Conservation (phyloP, 2,329 filamentous ascomycete species). For the Cladosporium sp. region DNA sequence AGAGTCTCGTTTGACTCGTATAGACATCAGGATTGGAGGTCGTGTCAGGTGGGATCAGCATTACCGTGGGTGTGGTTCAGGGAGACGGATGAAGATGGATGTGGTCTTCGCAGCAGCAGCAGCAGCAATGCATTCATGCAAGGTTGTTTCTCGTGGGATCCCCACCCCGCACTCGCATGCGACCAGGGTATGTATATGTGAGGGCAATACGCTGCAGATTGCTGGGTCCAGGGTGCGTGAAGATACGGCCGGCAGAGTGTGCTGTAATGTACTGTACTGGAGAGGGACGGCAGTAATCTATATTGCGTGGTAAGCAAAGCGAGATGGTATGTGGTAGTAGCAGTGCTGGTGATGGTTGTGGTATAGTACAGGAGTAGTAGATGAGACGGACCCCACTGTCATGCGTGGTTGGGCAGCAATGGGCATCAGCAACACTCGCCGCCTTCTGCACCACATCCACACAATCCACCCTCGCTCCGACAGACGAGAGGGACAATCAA, state of each 20-base stretch:
- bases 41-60: conserved; percentile 14
- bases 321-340: neutral
- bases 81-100: neutral
- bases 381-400: neutral
- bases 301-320: neutral
- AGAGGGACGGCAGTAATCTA: neutral
- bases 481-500: neutral
- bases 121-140: conserved; percentile 13
- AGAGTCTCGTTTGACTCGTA: neutral
- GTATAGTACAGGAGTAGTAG: neutral
- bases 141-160: conserved; percentile 14
- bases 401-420: conserved; percentile 15
- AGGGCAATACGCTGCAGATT: conserved; percentile 9
- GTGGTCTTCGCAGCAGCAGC: neutral
- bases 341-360: neutral
- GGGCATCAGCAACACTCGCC: neutral
- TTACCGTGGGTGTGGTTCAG: conserved; percentile 7
- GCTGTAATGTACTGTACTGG: neutral
- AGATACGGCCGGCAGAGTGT: neutral
- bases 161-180: conserved; percentile 11
- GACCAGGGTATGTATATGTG: conserved; percentile 10
- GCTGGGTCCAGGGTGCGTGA: conserved; percentile 8
- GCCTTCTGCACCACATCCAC: neutral
- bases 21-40: neutral
- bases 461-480: neutral